Base-by-base conservation (phyloP, 345 rosid genomes). In the Salix suchowensis region DNA sequence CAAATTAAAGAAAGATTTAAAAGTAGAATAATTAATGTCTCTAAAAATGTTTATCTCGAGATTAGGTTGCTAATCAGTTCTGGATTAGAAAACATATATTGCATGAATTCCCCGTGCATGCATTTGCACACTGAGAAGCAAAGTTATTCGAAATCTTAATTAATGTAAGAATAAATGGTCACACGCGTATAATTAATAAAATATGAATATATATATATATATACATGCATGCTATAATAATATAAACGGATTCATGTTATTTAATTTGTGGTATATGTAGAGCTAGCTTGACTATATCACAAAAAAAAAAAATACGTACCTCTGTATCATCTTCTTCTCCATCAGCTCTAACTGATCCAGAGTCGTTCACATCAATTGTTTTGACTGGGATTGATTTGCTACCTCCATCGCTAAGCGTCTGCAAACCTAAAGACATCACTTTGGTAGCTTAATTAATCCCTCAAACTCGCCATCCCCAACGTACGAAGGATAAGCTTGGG, bases 341-440 rank as follows among this genome's bases (percentile, higher is more conserved):
- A 75, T 86, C 89, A 39, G 84, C 97, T 78, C 70, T 81, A 42
- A 92, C 91, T 76, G n/a, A n/a, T n/a, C 93, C 92, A 75, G 81
- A 92, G 70, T 88, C 83, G 64, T 82, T 82, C 55, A 94, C 89
- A 67, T 26, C 83, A 78, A 89, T 34, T 12, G 71, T 74, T 34
- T 68, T 78, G 30, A 36, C 67, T 14, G 77, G 30, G 44, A 74
- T 68, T 55, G 67, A 64, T 7, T 58, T n/a, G 40, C 52, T 52
- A 50, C 75, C 68, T 71, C 68, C 77, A 23, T 74, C 74, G 24
- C 74, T 67, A 48, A 54, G 24, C 10, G 74, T 72, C 24, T 77
- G 81, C 48, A 79, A 72, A 28, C 54, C 60, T 0, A 76, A 69
- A 30, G n/a, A 34, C 64, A 68, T 68, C 80, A 24, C 40, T 39